Conservation (phyloP, 352 stramenopile species). For the Phytophthora sp. region DNA sequence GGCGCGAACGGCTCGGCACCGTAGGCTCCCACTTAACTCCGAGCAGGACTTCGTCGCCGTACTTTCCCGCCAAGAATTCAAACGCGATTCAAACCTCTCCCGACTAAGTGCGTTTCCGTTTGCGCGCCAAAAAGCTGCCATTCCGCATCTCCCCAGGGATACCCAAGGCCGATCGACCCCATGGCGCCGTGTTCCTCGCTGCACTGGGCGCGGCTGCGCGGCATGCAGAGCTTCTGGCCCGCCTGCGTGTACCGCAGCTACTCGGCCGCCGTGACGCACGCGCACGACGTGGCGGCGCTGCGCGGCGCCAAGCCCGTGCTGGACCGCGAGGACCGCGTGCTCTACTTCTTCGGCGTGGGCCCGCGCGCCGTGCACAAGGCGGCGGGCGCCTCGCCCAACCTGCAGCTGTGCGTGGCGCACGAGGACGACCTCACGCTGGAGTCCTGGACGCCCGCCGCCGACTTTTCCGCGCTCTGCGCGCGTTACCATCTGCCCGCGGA, state of each 20-base stretch:
- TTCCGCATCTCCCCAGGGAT: background rate
- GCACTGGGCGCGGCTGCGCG: constrained; percentile 59
- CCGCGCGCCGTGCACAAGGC: constrained; percentile 36
- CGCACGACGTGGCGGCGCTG: constrained; percentile 55
- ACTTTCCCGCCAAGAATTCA: background rate
- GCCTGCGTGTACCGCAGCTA: constrained; percentile 72
- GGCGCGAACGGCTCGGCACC: background rate
- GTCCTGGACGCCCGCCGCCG: constrained; percentile 21
- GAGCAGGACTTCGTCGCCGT: background rate
- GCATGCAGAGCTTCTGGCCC: constrained; percentile 72
- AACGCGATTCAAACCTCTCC: background rate
- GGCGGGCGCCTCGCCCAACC: constrained; percentile 43
- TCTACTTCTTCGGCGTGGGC: constrained; percentile 83
- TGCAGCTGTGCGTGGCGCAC: constrained; percentile 56
- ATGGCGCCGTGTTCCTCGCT: constrained; percentile 20
- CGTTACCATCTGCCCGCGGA: constrained; percentile 41
- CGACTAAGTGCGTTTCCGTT: background rate
- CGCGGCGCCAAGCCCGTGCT: constrained; percentile 54
- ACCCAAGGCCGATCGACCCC: too few relatives aligned
- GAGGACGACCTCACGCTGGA: constrained; percentile 43
- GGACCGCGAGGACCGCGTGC: constrained; percentile 71
- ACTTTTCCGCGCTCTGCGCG: constrained; percentile 51
- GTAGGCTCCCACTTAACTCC: background rate
- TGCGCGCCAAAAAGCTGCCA: background rate
- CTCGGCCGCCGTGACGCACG: constrained; percentile 44